Conservation (phyloP, 768 basidiomycete species). For the Coprinopsis strossmayeri region DNA sequence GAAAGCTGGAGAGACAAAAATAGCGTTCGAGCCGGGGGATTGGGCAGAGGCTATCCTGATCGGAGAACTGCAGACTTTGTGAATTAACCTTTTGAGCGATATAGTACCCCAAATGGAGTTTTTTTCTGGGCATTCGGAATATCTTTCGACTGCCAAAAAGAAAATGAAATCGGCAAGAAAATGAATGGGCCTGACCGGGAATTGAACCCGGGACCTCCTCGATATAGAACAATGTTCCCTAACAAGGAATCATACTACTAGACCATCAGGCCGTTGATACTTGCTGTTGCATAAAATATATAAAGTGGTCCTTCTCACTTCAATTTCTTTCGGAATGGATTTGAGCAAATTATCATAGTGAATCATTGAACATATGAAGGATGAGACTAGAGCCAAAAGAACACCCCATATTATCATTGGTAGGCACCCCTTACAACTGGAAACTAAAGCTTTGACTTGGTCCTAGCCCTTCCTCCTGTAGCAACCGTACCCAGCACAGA, state of each 20-base stretch:
- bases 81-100: background rate
- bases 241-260: background rate
- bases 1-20: slow-evolving; percentile 4
- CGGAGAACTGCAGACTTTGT: slow-evolving; percentile 44
- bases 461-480: too few relatives aligned
- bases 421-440: too few relatives aligned
- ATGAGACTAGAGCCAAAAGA: too few relatives aligned
- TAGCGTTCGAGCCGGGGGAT: slow-evolving; percentile 45
- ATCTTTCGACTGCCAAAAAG: background rate
- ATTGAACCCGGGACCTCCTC: slow-evolving; percentile 1
- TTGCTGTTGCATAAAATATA: background rate
- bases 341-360: too few relatives aligned
- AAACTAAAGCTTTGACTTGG: too few relatives aligned
- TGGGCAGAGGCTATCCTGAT: slow-evolving; percentile 57
- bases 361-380: too few relatives aligned
- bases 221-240: slow-evolving; percentile 19
- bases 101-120: background rate
- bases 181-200: slow-evolving; percentile 1
- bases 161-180: background rate
- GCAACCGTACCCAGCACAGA: too few relatives aligned
- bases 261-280: background rate
- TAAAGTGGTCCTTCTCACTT: too few relatives aligned
- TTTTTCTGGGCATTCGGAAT: background rate
- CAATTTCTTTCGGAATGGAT: too few relatives aligned
- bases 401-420: too few relatives aligned